Evolutionary conservation across 306 rosid species (phyloP), one percentile per base, ranked within the genome.

Genomic region (Prunus fruticosa): DNA sequence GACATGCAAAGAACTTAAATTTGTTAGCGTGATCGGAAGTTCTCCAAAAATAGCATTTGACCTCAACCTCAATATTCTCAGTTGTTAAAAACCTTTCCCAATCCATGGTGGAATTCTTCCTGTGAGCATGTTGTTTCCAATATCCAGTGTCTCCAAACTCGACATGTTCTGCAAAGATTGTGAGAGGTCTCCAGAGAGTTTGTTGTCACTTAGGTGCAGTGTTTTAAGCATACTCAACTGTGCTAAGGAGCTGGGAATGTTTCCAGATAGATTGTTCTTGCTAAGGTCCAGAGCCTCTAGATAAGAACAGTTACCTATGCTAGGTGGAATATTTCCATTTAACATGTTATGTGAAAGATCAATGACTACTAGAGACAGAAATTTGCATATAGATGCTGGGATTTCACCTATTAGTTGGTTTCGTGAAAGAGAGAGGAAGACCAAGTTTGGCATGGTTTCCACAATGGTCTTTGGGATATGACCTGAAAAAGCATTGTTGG

Each of bases 401-500:
- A 86, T 82, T 60, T 75, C 81, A 18, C 85, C 89, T 16, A 6
- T 66, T 1, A 88, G 34, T 8, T 78, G 72, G 76, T 88, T 88
- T 46, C 60, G 10, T 20, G 88, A 84, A 52, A 84, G 76, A 71
- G 84, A 78, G 11, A 86, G 69, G 73, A 84, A 78, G 9, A 1
- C 0, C 54, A 77, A n/a, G 46, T 20, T 2, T 15, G 78, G 56
- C 56, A 51, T 58, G 63, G 16, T 15, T 47, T 47, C 58, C n/a
- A 75, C 64, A 58, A 80, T 72, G 28, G 79, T 81, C 16, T 28
- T 8, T 1, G 87, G 85, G 27, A 88, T 71, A 14, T 46, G 28
- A 71, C 89, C 82, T 52, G 83, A 85, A 63, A 88, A 76, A 15
- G 3, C 30, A 67, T 83, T 88, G 78, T 83, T 83, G 20, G 91